Evolutionary conservation across 345 rosid genomes (phyloP), one percentile per base, ranked within the genome.

Genomic region (Corchorus capsularis): DNA sequence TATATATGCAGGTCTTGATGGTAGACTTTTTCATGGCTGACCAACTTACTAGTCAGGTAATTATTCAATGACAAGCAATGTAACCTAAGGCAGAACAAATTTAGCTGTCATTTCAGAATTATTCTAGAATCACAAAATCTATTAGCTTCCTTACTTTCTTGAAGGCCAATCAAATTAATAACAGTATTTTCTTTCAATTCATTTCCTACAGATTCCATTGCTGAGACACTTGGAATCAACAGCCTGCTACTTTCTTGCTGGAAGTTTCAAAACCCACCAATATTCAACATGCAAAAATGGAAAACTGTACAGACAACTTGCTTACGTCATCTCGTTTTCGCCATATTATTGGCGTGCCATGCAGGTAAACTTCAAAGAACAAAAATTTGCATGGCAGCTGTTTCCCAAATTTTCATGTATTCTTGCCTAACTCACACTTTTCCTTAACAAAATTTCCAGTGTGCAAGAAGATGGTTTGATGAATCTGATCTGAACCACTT

Each of bases 21-120:
- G 98, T 88, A 10, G 99, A 96, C 71, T 92, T 94, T 75, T 94
- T 96, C 89, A 93, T 96, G 98, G 99, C 97, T 8, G 99, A 93
- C 83, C 99, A 96, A 74, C 95, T 96, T 39, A 92, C 97, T 16
- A 96, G 98, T 74, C 99, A 96, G 97, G 99, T 95, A 85, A 82
- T 47, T 27, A 35, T 8, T 49, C 60, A 10, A 15, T 17, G 49
- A 49, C 22, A 62, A 62, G 17, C 49, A 35, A 73, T 20, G 39
- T 9, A 4, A 5, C 14, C 57, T 32, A 16, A 43, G 64, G 16
- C 46, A 9, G 63, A 60, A 69, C 4, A 13, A 4, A 41, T 27
- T 73, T 72, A 9, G 63, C 50, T 19, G 10, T 55, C n/a, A 71
- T 53, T 54, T 54, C 35, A 55, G 49, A 59, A 17, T 52, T 10